Evolutionary conservation across 257 asterid genomes (phyloP), one percentile per base, ranked within the genome.

Genomic region (Fraxinus americana): DNA sequence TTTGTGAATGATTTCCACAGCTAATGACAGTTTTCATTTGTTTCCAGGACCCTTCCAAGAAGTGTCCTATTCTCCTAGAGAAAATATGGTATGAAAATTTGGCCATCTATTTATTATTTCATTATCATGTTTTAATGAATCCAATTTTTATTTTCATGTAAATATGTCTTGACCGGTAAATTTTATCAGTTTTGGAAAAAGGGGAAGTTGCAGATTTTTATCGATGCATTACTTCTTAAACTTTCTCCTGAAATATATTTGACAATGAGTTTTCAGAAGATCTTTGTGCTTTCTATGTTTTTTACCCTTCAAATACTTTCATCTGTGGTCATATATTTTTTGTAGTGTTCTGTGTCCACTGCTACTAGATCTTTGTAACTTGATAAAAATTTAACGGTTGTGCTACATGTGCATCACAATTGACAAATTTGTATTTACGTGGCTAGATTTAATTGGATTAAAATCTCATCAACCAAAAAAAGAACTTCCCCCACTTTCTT

Each of bases 1-100:
- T 68, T 25, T 30, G 70, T 81, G 30, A 21, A 77, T 74, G 54
- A 27, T 76, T 30, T 36, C 72, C 35, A 35, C 29, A 71, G 77
- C 75, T 72, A 70, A 21, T 66, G 57, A 74, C 34, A 32, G 57
- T 52, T 69, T 75, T 67, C 77, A 73, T 72, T 72, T 88, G 79
- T 85, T 80, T 83, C 77, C 94, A 96, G 99, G 93, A 73, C 97
- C 97, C 82, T 93, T 90, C 77, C 91, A 91, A 85, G 97, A 91
- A 84, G 89, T 83, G 43, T 87, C 97, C 50, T 91, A 82, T 85
- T 86, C 85, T 70, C 94, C 96, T 2, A 82, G 75, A 81, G 93
- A 88, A 83, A 86, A 77, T 86, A 79, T 80, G 99, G 99, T 96
- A 89, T 45, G 85, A 12, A 83, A 72, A 45, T 61, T 72, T 43